Conservation (phyloP, 768 basidiomycete species). For the Phallus indusiatus region DNA sequence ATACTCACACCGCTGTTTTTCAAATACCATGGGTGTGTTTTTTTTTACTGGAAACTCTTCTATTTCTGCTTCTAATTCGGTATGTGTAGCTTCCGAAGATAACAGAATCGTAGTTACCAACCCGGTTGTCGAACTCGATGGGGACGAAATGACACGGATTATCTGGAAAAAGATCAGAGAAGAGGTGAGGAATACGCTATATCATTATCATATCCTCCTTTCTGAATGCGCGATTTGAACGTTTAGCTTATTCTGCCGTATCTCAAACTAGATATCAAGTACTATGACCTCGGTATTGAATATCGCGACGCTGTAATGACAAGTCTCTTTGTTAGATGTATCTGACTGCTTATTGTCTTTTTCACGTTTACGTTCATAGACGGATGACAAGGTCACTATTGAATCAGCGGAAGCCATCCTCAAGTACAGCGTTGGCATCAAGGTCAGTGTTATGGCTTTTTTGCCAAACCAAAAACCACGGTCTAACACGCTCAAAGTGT, state of each 20-base stretch:
- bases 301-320: constrained; percentile 67
- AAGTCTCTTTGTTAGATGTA: not conserved
- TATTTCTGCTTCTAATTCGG: not conserved
- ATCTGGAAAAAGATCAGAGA: constrained; percentile 98
- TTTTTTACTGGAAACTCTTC: not conserved
- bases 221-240: not conserved
- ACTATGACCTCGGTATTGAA: constrained; percentile 95
- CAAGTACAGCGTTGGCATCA: constrained; percentile 93
- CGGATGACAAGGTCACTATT: constrained; percentile 86
- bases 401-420: constrained; percentile 93
- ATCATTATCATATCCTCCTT: not conserved
- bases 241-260: constrained; percentile 88
- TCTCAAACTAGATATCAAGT: constrained; percentile 93
- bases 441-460: constrained; percentile 24
- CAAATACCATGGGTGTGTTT: constrained; percentile 7
- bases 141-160: constrained; percentile 98
- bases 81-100: constrained; percentile 3
- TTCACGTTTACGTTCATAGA: constrained; percentile 44
- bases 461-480: no score
- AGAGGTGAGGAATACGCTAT: constrained; percentile 47
- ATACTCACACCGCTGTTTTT: not conserved
- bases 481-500: constrained; percentile 33
- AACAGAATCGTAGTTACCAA: constrained; percentile 73
- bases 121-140: constrained; percentile 91
- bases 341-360: not conserved